Evolutionary conservation across 257 asterid genomes (phyloP).

Genomic region (Nicotiana knightiana): DNA sequence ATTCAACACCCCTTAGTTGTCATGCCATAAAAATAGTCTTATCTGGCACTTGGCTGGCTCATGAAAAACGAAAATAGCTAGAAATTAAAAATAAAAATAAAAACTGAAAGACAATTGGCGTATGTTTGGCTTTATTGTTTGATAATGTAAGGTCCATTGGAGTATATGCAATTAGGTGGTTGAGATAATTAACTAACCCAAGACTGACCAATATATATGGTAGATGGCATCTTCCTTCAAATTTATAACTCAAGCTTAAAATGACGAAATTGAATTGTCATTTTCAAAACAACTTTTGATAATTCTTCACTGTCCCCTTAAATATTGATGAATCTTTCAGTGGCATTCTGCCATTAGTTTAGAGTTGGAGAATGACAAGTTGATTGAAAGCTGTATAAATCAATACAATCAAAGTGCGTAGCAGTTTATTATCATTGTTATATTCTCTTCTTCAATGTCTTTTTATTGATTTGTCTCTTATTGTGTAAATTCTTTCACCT

Average conservation of each 20-base stretch:
- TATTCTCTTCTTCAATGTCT: not conserved
- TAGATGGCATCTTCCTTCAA: not conserved
- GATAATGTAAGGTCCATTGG: not conserved
- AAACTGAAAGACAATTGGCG: not conserved
- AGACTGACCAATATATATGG: not conserved
- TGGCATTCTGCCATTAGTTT: conserved; percentile 20
- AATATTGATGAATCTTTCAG: conserved; percentile 5
- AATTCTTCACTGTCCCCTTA: conserved; percentile 19
- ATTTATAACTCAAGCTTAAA: not conserved
- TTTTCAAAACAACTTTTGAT: conserved; percentile 17
- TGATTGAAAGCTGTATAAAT: conserved; percentile 8
- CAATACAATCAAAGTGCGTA: not conserved
- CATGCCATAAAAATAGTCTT: not conserved
- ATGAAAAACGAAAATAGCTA: not conserved
- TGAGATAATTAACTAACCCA: not conserved
- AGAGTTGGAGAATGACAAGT: conserved; percentile 18
- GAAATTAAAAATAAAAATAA: not conserved
- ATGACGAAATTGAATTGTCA: not conserved
- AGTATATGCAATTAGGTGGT: not conserved
- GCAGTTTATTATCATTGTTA: too few species aligned
- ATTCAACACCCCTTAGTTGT: too few species aligned
- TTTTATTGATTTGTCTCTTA: not conserved
- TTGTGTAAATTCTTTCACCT: not conserved
- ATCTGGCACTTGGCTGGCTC: not conserved
- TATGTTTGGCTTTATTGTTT: not conserved